These are phyloP conservation scores for Talaromyces stipitatus DNA, from an alignment of 495 filamentous ascomycete genomes.

Conservation along the genomic window DNA sequence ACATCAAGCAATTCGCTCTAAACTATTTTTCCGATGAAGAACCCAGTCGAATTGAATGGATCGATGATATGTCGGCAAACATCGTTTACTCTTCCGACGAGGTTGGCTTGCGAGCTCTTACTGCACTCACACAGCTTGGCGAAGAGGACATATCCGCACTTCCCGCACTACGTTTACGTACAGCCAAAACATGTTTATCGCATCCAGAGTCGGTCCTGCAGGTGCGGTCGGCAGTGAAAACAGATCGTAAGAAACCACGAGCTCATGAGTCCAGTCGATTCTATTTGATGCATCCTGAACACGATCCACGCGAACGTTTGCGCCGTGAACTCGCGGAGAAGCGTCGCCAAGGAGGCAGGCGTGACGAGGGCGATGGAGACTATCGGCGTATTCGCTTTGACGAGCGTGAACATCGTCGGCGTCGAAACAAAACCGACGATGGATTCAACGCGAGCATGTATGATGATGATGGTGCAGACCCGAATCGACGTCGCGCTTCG, in stretches of 20 bases:
- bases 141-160: slow-evolving; percentile 29
- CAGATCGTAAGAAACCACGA: slow-evolving; percentile 69
- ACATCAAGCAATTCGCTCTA: slow-evolving; percentile 62
- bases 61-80: slow-evolving; percentile 89
- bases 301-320: slow-evolving; percentile 71
- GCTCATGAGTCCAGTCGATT: slow-evolving; percentile 78
- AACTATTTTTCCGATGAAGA: slow-evolving; percentile 51
- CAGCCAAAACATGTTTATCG: slow-evolving; percentile 54
- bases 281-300: slow-evolving; percentile 83
- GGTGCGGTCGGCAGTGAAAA: slow-evolving; percentile 63
- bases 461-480: slow-evolving; percentile 49
- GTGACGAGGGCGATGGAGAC: slow-evolving; percentile 52
- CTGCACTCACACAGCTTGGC: slow-evolving; percentile 44
- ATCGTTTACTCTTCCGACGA: slow-evolving; percentile 64
- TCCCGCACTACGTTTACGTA: slow-evolving; percentile 43
- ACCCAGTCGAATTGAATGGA: slow-evolving; percentile 74
- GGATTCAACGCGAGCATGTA: slow-evolving; percentile 69
- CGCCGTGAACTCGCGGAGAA: slow-evolving; percentile 38
- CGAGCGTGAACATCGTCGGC: slow-evolving; percentile 45
- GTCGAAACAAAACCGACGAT: slow-evolving; percentile 45
- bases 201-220: slow-evolving; percentile 64
- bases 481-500: slow-evolving; percentile 8
- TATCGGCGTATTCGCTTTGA: slow-evolving; percentile 51
- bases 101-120: slow-evolving; percentile 66
- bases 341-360: slow-evolving; percentile 47